Evolutionary conservation across 225 moss, liverwort and hornwort genomes (phyloP).

Genomic region (Lunularia cruciata): DNA sequence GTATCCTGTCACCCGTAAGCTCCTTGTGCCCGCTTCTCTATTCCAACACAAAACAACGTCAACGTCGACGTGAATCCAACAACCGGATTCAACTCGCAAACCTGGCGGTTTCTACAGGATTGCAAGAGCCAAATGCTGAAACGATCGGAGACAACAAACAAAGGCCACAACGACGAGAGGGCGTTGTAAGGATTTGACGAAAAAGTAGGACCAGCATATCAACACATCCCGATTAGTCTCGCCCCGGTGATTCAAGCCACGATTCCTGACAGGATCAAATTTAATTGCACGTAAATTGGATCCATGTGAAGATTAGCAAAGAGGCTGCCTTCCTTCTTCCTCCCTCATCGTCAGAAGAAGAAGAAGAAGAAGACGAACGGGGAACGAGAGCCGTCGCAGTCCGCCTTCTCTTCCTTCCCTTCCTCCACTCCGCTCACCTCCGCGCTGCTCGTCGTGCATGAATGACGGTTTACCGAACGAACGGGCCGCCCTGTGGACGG

Average conservation of each 20-base stretch:
- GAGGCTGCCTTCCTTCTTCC: too few relatives aligned
- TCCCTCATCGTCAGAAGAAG: constrained; percentile 5
- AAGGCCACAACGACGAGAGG: not conserved
- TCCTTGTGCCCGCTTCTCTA: not conserved
- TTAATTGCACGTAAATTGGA: not conserved
- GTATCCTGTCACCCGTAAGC: not conserved
- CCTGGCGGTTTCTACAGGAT: too few relatives aligned
- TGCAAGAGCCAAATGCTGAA: not conserved
- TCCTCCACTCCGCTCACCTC: not conserved
- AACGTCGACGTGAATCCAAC: not conserved
- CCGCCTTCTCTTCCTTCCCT: not conserved
- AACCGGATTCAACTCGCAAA: not conserved
- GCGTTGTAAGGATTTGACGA: not conserved
- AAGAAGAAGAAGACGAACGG: not conserved
- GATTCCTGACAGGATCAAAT: not conserved
- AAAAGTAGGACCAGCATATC: too few relatives aligned
- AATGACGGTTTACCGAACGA: not conserved
- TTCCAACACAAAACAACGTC: not conserved
- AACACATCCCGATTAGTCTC: not conserved
- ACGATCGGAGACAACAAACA: not conserved
- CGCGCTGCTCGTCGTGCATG: constrained; percentile 7
- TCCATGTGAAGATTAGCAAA: constrained; percentile 5
- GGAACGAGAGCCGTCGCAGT: too few relatives aligned
- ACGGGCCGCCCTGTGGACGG: not conserved
- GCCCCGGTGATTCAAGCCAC: not conserved